These are phyloP conservation scores for Fraxinus americana DNA, from an alignment of 257 asterid species.

Conservation along the genomic window DNA sequence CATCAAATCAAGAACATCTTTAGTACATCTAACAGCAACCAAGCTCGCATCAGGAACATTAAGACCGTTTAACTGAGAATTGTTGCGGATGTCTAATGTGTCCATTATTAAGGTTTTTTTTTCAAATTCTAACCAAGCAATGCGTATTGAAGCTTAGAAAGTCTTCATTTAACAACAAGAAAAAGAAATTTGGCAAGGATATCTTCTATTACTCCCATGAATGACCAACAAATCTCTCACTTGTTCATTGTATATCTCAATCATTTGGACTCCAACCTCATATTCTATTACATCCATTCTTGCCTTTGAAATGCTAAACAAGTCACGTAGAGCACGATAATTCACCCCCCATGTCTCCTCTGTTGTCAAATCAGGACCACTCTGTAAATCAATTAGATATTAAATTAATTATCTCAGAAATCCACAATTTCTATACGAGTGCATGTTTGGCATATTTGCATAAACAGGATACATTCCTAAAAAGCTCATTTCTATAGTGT, in stretches of 20 bases:
- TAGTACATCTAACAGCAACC: constrained; percentile 71
- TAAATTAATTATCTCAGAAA: background rate
- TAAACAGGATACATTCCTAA: constrained; percentile 6
- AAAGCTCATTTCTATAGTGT: background rate
- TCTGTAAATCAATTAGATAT: constrained; percentile 38
- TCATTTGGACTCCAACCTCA: constrained; percentile 92
- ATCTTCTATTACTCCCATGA: constrained; percentile 71
- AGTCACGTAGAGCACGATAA: constrained; percentile 81
- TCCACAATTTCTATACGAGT: constrained; percentile 1
- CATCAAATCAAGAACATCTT: constrained; percentile 93
- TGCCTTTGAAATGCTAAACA: constrained; percentile 62
- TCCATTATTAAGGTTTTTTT: constrained; percentile 49
- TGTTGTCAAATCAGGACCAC: constrained; percentile 88
- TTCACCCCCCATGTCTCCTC: constrained; percentile 95
- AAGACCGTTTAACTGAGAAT: constrained; percentile 88
- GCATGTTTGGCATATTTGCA: background rate
- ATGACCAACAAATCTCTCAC: constrained; percentile 90
- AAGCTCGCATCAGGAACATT: constrained; percentile 92
- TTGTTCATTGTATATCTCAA: constrained; percentile 92
- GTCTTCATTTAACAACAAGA: background rate
- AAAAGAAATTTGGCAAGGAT: constrained; percentile 54
- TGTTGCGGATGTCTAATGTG: constrained; percentile 86
- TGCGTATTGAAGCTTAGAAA: background rate
- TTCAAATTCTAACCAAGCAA: background rate
- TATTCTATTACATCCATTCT: constrained; percentile 67